Percentiles rank a stretch among this genome's conserved stretches.
phyloP scores from a whole-genome alignment of 768 basidiomycete genomes.

The Tricholoma matsutake region DNA sequence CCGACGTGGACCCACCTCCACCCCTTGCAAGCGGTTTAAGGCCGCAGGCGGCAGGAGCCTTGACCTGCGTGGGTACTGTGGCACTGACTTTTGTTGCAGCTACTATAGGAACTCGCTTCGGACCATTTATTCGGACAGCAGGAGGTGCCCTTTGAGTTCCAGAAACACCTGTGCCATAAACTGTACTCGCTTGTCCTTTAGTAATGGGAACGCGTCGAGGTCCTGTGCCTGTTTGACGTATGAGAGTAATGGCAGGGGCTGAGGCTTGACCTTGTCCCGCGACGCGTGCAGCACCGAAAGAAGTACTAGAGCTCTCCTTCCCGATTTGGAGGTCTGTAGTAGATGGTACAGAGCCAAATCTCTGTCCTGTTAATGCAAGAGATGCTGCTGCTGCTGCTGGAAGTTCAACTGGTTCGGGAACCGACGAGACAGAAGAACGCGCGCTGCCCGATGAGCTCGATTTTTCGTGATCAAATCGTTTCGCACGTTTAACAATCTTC shows the following conservation, averaged over 20 bases:
- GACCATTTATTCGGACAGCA: slow-evolving; percentile 7
- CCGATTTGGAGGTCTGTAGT: no score
- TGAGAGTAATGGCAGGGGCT: not conserved
- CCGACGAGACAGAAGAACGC: slow-evolving; percentile 8
- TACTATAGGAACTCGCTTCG: slow-evolving; percentile 13
- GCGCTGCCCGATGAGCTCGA: slow-evolving; percentile 13
- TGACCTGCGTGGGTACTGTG: slow-evolving; percentile 2
- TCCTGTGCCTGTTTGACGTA: slow-evolving; percentile 17
- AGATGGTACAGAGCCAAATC: not conserved
- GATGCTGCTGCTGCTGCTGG: not conserved
- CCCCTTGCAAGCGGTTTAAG: slow-evolving; percentile 14
- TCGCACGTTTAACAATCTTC: slow-evolving; percentile 45
- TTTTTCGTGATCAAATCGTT: slow-evolving; percentile 16
- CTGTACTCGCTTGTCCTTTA: slow-evolving; percentile 7
- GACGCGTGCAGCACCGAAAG: not conserved
- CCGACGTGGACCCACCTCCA: slow-evolving; percentile 10
- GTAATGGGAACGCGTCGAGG: slow-evolving; percentile 35
- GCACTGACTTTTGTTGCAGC: slow-evolving; percentile 3
- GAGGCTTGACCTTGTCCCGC: not conserved
- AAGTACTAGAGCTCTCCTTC: not conserved
- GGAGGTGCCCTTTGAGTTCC: slow-evolving; percentile 4
- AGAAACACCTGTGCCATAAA: not conserved
- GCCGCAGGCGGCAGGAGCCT: slow-evolving; percentile 9
- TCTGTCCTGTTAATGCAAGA: not conserved
- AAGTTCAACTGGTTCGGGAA: not conserved